Base-by-base conservation (phyloP, 345 rosid genomes). In the Camelina sativa region DNA sequence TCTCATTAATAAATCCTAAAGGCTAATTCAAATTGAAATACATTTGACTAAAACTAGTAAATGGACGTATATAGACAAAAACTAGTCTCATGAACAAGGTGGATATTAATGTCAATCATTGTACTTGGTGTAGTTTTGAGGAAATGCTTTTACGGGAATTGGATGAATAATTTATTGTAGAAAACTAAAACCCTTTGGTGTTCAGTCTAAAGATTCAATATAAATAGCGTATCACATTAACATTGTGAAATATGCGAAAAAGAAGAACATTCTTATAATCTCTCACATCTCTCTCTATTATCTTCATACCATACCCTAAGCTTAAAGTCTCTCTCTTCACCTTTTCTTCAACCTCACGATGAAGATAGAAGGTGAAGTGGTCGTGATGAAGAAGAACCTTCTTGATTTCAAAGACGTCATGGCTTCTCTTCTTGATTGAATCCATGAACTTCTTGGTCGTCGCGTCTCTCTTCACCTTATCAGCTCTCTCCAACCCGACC, bases 361-460 rank as follows among this genome's bases (percentile, higher is more conserved):
- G 82, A 86, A 79, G 82, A 81, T 89, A 47, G 65, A 67, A 48
- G 95, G 90, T 58, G 82, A 77, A 47, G 88, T 87, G 3, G 76
- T 85, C 44, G 76, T 89, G 65, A 91, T 91, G 97, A 89, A 87
- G 82, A 91, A 89, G 82, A 89, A 91, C 52, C 62, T 87, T 44
- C 57, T 91, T 53, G 97, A 91, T 73, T 76, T 91, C 62, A 68
- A 61, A 64, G 95, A 91, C 65, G 43, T 80, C n/a, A 79, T 80
- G 62, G 90, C 97, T 72, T 91, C 95, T 11, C 51, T 81, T 62
- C 82, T 89, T 10, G 97, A 89, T 60, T 84, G 92, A 23, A 17
- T 91, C 66, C 82, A 84, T 69, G 97, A 91, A 78, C 77, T 91
- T 71, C 16, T 80, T 6, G 92, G 97, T 63, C 85, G 68, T 66